Evolutionary conservation across 2,329 filamentous ascomycete species (phyloP).

Genomic region (Talaromyces pinophilus): DNA sequence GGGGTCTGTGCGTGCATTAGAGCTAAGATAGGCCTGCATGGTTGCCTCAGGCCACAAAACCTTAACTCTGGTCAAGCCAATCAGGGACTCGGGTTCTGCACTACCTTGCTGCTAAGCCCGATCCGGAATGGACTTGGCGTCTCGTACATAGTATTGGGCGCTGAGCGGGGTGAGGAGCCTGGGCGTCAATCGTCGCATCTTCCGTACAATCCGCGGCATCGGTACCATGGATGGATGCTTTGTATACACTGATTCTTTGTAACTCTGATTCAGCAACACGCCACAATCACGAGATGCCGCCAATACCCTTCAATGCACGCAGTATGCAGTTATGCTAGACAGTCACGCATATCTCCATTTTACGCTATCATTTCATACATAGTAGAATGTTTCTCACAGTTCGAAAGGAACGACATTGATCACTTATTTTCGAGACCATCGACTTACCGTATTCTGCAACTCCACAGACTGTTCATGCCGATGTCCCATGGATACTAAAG

Average conservation of each 20-base stretch:
- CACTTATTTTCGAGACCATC: no score
- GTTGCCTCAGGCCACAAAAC: constrained; percentile 1
- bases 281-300: background rate
- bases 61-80: constrained; percentile 2
- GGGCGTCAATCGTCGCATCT: constrained; percentile 8
- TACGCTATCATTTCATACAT: no score
- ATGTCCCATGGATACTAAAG: background rate
- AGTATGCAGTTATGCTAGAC: background rate
- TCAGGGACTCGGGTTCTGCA: background rate
- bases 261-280: background rate
- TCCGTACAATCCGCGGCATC: constrained; percentile 7
- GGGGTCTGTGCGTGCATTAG: background rate
- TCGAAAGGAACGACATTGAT: no score
- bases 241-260: background rate
- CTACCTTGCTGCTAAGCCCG: background rate
- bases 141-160: background rate
- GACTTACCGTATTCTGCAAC: constrained; percentile 7
- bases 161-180: constrained; percentile 2
- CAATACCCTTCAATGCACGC: no score
- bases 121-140: background rate
- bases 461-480: background rate
- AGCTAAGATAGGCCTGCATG: background rate
- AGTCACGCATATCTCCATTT: background rate
- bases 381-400: no score
- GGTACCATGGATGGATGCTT: constrained; percentile 10